Conservation (phyloP, 306 rosid species). For the Cicer judaicum region DNA sequence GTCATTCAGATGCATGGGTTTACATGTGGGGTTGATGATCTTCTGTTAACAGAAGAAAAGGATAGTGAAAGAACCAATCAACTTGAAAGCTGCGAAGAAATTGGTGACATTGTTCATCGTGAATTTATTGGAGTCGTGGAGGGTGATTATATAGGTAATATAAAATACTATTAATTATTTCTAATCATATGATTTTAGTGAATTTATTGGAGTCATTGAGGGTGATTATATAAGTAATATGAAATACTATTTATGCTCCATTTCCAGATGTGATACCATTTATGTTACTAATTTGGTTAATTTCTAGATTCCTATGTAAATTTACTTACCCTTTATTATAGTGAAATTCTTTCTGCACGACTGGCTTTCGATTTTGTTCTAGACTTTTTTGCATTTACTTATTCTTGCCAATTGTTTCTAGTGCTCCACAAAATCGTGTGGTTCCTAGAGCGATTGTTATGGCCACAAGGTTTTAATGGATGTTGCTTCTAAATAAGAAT, state of each 20-base stretch:
- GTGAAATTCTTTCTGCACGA: not conserved
- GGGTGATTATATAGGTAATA: conserved; percentile 65
- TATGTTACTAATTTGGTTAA: conserved; percentile 1
- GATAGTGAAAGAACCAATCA: conserved; percentile 73
- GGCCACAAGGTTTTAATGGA: not conserved
- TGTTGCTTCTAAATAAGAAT: not conserved
- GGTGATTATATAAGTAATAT: conserved; percentile 64
- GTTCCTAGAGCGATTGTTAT: not conserved
- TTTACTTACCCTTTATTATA: conserved; percentile 26
- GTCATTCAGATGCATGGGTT: conserved; percentile 80
- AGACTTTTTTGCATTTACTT: conserved; percentile 2
- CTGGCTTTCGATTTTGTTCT: conserved; percentile 12
- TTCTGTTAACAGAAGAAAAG: conserved; percentile 61
- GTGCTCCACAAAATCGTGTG: not conserved
- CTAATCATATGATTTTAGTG: conserved; percentile 24
- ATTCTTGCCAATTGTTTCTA: conserved; percentile 5
- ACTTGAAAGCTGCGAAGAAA: conserved; percentile 75
- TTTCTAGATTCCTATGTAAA: not conserved
- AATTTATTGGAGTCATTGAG: conserved; percentile 64
- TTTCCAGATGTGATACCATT: conserved; percentile 29
- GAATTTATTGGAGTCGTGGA: conserved; percentile 66
- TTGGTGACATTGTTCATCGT: conserved; percentile 80
- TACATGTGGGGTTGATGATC: conserved; percentile 97
- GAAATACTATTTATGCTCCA: not conserved
- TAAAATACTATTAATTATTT: conserved; percentile 1